These are phyloP conservation scores for Kluyveromyces lactis DNA, from an alignment of 805 yeast genomes.

Conservation along the genomic window DNA sequence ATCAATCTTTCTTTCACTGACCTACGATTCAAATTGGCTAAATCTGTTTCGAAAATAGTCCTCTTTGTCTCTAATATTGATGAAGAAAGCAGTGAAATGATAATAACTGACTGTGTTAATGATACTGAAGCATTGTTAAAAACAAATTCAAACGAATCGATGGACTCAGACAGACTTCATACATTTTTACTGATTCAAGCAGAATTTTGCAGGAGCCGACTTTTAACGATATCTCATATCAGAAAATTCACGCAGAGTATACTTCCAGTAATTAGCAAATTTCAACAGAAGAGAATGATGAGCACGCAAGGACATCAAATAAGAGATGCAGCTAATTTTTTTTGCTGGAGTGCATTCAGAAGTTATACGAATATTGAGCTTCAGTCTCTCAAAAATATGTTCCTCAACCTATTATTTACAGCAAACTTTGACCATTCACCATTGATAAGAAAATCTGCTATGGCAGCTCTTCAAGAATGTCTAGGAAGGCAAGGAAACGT, in stretches of 20 bases:
- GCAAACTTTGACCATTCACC: slow-evolving; percentile 68
- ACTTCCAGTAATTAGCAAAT: slow-evolving; percentile 39
- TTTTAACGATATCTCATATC: slow-evolving; percentile 6
- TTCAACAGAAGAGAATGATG: slow-evolving; percentile 49
- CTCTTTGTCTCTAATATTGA: slow-evolving; percentile 26
- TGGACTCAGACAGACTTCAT: slow-evolving; percentile 29
- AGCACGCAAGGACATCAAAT: slow-evolving; percentile 56
- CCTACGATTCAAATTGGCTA: slow-evolving; percentile 59
- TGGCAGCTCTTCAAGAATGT: slow-evolving; percentile 82
- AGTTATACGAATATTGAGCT: not conserved
- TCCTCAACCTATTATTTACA: slow-evolving; percentile 35
- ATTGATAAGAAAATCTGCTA: slow-evolving; percentile 67
- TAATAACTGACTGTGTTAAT: slow-evolving; percentile 25
- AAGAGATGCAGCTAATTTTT: slow-evolving; percentile 78
- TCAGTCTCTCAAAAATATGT: slow-evolving; percentile 21
- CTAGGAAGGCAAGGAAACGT: slow-evolving; percentile 53
- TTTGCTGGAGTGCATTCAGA: slow-evolving; percentile 69
- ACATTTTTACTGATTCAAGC: slow-evolving; percentile 30
- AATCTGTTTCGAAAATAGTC: slow-evolving; percentile 47
- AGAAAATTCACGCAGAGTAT: slow-evolving; percentile 21
- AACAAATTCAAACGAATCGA: slow-evolving; percentile 8
- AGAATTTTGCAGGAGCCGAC: slow-evolving; percentile 20
- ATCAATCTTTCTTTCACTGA: slow-evolving; percentile 43
- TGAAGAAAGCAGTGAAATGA: slow-evolving; percentile 15
- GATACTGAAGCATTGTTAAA: slow-evolving; percentile 11